Base-by-base conservation (phyloP, 768 basidiomycete species). In the Hemileccinum rubropunctum region DNA sequence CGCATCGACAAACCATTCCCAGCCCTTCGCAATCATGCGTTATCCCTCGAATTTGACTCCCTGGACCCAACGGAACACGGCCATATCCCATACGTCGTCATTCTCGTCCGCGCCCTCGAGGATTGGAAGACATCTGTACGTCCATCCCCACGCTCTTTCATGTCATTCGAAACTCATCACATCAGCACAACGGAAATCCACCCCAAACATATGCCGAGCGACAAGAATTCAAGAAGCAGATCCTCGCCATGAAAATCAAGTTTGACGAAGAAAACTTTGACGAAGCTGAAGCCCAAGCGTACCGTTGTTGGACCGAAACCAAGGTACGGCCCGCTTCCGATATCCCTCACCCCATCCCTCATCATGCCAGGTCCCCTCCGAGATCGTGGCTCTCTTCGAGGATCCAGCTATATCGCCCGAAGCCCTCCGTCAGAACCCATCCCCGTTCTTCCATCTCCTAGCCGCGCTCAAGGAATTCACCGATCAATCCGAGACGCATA, bases 181-280 rank as follows among this genome's bases (percentile, higher is more conserved):
- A 15, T 26, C 53, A 94, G 84, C 92, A 97, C 64, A 76, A 75
- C 47, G 87, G 83, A 15, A 69, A 71, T 1, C 71, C 78, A 11
- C 83, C 73, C 40, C 74, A 69, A 69, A 82, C 65, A 27, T 71
- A 64, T 30, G 75, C 74, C 1, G 90, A 97, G 58, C 83, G 87
- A 60, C 77, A 85, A 53, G 82, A 78, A 26, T 95, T 98, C 76
- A 93, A 94, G 62, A 71, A 78, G 30, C 48, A 47, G 3, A 71
- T 98, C 38, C 68, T 74, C n/a, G 71, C 71, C 1, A 80, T 85
- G 75, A 83, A 84, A 59, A 63, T 78, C 50, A 92, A 91, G 60
- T 58, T 70, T 0, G 97, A 99, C 63, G 93, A 98, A 63, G 97
- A 99, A 74, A 99, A 98, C 70, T 94, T 94, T 63, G 95, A 97